Base-by-base conservation (phyloP, 208 protist species). In the Trypanosoma cruzi region DNA sequence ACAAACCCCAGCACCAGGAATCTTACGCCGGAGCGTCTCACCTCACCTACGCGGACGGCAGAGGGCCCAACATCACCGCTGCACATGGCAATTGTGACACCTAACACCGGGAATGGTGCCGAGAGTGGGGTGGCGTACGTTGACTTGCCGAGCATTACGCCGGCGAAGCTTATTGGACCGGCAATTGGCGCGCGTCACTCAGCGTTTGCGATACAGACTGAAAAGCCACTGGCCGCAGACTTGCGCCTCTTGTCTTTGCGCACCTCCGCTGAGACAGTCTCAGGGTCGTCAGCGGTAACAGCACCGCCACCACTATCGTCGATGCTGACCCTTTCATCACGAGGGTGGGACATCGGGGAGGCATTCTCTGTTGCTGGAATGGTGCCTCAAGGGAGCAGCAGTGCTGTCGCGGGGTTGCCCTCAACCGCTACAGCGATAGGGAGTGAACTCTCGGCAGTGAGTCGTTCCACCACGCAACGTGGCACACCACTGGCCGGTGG, bases 211-310 rank as follows among this genome's bases (percentile, higher is more conserved):
- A 58, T 65, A 10, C 70, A 54, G 42, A 48, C 46, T 16, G 56
- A 58, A 22, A 32, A 34, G 4, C 46, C 50, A 28, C 28, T 57
- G 26, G 52, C 68, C 16, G 70, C 55, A 3, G 70, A 75, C 24
- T 20, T 75, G 31, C 63, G 70, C 24, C 64, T 67, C 44, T 48
- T 75, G 42, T 63, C 63, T 20, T 55, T 75, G 54, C 70, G 70
- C 40, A 62, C 55, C 28, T 61, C 70, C 22, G 53, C 37, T 13
- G 70, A 55, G 16, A 55, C 63, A 7, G 14, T 44, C 22, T 28
- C 22, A 18, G 56, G 37, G 44, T 13, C 44, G 44, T 49, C 44
- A 14, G 7, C 44, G 4, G 16, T 10, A 40, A 40, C 36, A 40
- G 10, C 36, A 40, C 6, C 36, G 10, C 6, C 36, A 40, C 6